Evolutionary conservation across 306 rosid species (phyloP).

Genomic region (Cicer cuneatum): DNA sequence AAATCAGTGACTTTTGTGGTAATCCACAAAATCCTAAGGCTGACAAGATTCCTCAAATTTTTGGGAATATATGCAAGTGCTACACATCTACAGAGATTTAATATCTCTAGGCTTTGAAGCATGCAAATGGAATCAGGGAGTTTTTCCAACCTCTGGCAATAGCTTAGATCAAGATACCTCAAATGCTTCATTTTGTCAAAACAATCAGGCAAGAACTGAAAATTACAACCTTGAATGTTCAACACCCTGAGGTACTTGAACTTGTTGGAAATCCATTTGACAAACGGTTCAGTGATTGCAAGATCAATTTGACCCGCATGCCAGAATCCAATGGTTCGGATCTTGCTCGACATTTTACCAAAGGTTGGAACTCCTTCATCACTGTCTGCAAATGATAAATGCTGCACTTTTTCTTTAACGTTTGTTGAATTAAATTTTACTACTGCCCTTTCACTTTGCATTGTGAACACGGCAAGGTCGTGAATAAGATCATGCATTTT

Average conservation of each 20-base stretch:
- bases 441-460: slow-evolving; percentile 40
- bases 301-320: slow-evolving; percentile 22
- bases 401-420: slow-evolving; percentile 38
- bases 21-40: slow-evolving; percentile 44
- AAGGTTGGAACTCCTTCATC: slow-evolving; percentile 26
- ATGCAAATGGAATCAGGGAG: slow-evolving; percentile 45
- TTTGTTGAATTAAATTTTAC: slow-evolving; percentile 34
- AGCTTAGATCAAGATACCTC: slow-evolving; percentile 45
- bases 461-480: slow-evolving; percentile 39
- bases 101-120: slow-evolving; percentile 37
- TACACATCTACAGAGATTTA: slow-evolving; percentile 35
- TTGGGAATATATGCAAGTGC: slow-evolving; percentile 32
- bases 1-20: slow-evolving; percentile 28
- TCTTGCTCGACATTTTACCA: slow-evolving; percentile 6
- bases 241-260: slow-evolving; percentile 46
- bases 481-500: slow-evolving; percentile 48
- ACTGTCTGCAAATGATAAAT: slow-evolving; percentile 41
- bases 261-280: slow-evolving; percentile 38
- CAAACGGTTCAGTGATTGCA: slow-evolving; percentile 36
- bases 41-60: slow-evolving; percentile 30
- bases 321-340: slow-evolving; percentile 44
- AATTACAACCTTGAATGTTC: slow-evolving; percentile 37
- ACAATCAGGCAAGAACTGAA: slow-evolving; percentile 41
- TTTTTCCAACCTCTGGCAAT: slow-evolving; percentile 40
- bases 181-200: slow-evolving; percentile 44